Evolutionary conservation across 2,329 filamentous ascomycete genomes (phyloP), one percentile per base, ranked within the genome.

Genomic region (Fusarium multiceps): DNA sequence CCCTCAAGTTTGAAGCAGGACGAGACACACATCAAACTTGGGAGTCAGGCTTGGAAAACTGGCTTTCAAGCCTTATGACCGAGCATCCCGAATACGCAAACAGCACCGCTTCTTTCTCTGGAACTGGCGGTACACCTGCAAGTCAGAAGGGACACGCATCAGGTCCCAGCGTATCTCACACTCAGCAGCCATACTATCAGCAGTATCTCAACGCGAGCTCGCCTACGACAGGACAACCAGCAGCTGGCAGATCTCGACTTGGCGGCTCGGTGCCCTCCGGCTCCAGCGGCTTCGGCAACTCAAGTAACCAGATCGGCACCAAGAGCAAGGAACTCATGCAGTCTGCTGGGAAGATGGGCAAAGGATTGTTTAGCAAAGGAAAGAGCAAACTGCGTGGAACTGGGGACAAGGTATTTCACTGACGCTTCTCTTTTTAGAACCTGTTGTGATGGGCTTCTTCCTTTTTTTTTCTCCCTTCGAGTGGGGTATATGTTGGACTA

Each of bases 251-350:
- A 66, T 80, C 76, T 60, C 78, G 80, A 32, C 65, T 80, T 18
- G 80, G 74, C 32, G 74, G 78, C 42, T 75, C 82, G 21, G 78
- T 79, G 47, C 81, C 83, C 59, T 81, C 81, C 50, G 76, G 80
- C 30, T 74, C 79, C 50, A 82, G 82, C 75, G 79, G 82, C 37
- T 85, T 88, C 71, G 84, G 84, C 43, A 82, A 85, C 62, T 88
- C 88, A 50, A 81, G 86, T 65, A 84, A 87, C 69, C 89, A 92
- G 75, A 88, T 94, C 78, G 92, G 93, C 73, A 87, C 90, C 41
- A 95, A 94, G 83, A 90, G 94, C 78, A 98, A 97, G 82, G 94
- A 97, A 75, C 83, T 98, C 28, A 86, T 98, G 77, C 92, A 96
- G 71, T 91, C 91, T 23, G 94, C 94, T 57, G 93, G 93, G 55